phyloP scores from a whole-genome alignment of 2,329 filamentous ascomycete genomes.

The Sordariomycetes sp. region DNA sequence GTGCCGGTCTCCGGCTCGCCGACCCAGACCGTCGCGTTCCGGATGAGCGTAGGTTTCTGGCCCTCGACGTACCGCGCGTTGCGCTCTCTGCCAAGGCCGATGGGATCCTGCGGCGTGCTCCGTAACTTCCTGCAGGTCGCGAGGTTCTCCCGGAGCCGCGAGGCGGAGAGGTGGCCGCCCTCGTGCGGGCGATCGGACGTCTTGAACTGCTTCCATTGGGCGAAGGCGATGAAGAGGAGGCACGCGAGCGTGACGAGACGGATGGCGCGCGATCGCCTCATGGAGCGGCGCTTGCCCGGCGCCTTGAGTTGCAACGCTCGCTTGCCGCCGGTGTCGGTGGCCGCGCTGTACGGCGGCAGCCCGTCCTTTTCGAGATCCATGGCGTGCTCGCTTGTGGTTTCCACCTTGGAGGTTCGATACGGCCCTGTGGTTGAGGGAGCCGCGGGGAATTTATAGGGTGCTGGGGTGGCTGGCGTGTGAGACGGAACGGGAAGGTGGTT shows the following conservation, averaged over 20 bases:
- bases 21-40: constrained; percentile 53
- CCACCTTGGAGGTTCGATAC: background rate
- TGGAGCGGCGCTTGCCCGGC: constrained; percentile 12
- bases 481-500: background rate
- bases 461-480: background rate
- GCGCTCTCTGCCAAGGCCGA: constrained; percentile 38
- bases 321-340: background rate
- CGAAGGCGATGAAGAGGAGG: constrained; percentile 35
- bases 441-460: background rate
- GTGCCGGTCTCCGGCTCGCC: constrained; percentile 44
- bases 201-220: constrained; percentile 30
- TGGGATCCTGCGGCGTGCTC: constrained; percentile 39
- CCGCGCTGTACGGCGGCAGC: background rate
- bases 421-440: background rate
- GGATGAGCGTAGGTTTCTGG: constrained; percentile 46
- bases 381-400: background rate
- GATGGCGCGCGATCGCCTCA: constrained; percentile 29
- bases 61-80: constrained; percentile 49
- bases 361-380: background rate
- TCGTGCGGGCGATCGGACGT: background rate
- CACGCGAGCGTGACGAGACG: constrained; percentile 29
- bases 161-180: constrained; percentile 26
- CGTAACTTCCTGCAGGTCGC: constrained; percentile 41
- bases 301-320: constrained; percentile 1
- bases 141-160: constrained; percentile 39